Evolutionary conservation across 2,329 filamentous ascomycete species (phyloP), one percentile per base, ranked within the genome.

Genomic region (Exophiala sp.): DNA sequence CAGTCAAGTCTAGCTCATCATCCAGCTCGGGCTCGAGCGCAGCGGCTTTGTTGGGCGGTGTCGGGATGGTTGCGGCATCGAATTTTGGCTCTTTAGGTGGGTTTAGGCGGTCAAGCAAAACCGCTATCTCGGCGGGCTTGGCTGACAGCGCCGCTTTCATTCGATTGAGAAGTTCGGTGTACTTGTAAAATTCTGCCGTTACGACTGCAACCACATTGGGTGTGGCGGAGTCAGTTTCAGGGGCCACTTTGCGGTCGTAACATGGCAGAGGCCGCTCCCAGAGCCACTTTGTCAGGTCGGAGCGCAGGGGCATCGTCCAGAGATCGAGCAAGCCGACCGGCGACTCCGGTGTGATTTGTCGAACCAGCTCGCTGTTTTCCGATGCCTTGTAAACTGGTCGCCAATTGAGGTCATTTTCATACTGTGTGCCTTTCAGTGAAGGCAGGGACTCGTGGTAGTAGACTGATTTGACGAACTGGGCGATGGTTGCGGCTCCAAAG

Each of bases 401-500:
- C 29, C 68, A 62, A 2, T 64, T 57, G 5, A 38, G 16, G 49
- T 62, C 55, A 39, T 57, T 52, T 38, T 58, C 55, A 35, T 61
- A 56, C 14, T 46, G 39, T 12, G 55, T 61, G n/a, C 46, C 47
- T 41, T 55, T 48, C 61, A 57, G 47, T 35, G 56, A 51, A 0
- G 79, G 71, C 1, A 71, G 29, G 29, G 48, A 46, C 39, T 61
- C 64, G 36, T 72, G 73, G 77, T 71, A 89, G 74, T 85, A 92
- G 9, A 86, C 83, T 47, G 82, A 87, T 73, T 95, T 95, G 46
- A 92, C 73, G 50, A 95, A 81, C 66, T 95, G 90, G 1, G 87
- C 78, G 16, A 83, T 76, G 0, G 87, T 89, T 1, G 88, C 81
- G 1, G 85, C 86, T 18, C 90, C 90, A 61, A 95, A 95, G 14